Percentiles rank a stretch among this genome's conserved stretches.
Evolutionary conservation across 2,329 filamentous ascomycete species (phyloP).

Genomic region (Bipolaris zeicola): DNA sequence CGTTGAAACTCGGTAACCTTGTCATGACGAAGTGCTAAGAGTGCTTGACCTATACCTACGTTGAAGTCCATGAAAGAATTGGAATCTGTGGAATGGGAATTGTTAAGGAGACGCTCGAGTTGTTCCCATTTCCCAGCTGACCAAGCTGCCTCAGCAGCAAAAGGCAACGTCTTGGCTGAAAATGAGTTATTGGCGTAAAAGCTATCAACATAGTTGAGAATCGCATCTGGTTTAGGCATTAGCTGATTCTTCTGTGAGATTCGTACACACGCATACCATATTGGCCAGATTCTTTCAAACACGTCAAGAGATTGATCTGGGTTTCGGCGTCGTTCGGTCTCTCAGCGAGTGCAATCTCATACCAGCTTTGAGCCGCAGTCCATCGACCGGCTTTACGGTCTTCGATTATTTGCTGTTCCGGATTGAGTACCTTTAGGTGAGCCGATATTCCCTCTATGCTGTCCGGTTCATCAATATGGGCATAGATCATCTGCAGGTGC

Average conservation of each 20-base stretch:
- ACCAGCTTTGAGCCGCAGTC: constrained; percentile 96
- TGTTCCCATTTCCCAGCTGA: constrained; percentile 81
- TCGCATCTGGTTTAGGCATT: constrained; percentile 64
- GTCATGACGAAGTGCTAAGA: constrained; percentile 64
- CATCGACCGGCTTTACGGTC: constrained; percentile 92
- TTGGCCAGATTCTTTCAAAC: constrained; percentile 93
- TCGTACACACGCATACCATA: constrained; percentile 65
- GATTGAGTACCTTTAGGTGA: constrained; percentile 82
- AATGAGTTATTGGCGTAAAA: constrained; percentile 58
- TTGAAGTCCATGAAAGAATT: constrained; percentile 71
- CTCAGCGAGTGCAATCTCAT: constrained; percentile 85
- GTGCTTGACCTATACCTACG: constrained; percentile 73
- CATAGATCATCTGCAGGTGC: constrained; percentile 89
- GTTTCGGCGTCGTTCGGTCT: constrained; percentile 76
- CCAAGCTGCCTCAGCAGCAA: constrained; percentile 91
- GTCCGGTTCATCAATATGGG: constrained; percentile 96
- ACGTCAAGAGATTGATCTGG: constrained; percentile 83
- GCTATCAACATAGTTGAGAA: constrained; percentile 84
- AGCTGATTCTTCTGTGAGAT: constrained; percentile 22
- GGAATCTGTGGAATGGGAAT: constrained; percentile 51
- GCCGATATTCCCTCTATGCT: constrained; percentile 93
- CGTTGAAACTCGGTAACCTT: constrained; percentile 59
- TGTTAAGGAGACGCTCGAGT: constrained; percentile 65
- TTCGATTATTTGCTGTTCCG: constrained; percentile 90
- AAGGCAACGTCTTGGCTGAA: constrained; percentile 67